A percentile compares a stretch with the other conserved stretches of the same genome.
These are phyloP conservation scores for Monosporascus sp. DNA, from an alignment of 2,329 filamentous ascomycete species.

Conservation along the genomic window DNA sequence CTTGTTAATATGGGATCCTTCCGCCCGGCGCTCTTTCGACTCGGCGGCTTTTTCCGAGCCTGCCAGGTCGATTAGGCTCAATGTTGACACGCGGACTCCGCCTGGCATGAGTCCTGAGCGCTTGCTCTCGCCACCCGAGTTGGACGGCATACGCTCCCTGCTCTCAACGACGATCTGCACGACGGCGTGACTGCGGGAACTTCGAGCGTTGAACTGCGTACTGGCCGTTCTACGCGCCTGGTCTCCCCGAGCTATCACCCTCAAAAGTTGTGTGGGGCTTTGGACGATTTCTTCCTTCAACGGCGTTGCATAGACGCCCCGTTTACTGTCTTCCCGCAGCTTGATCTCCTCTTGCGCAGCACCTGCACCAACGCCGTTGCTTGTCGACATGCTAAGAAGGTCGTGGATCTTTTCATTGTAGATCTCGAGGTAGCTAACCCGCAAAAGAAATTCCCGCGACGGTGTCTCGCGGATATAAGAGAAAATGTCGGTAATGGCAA, in stretches of 20 bases:
- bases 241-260: slow-evolving; percentile 92
- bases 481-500: slow-evolving; percentile 98
- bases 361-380: slow-evolving; percentile 46
- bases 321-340: slow-evolving; percentile 89
- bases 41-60: slow-evolving; percentile 96
- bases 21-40: slow-evolving; percentile 85
- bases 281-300: slow-evolving; percentile 98
- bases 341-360: slow-evolving; percentile 86
- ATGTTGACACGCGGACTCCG: slow-evolving; percentile 88
- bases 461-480: slow-evolving; percentile 98
- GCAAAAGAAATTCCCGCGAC: slow-evolving; percentile 84
- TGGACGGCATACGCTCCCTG: slow-evolving; percentile 70
- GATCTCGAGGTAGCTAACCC: slow-evolving; percentile 97
- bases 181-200: slow-evolving; percentile 95
- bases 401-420: slow-evolving; percentile 99
- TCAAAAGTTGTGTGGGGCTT: slow-evolving; percentile 87
- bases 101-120: slow-evolving; percentile 69
- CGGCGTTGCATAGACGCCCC: slow-evolving; percentile 92
- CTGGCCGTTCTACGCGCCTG: slow-evolving; percentile 84
- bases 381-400: slow-evolving; percentile 69
- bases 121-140: slow-evolving; percentile 50
- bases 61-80: slow-evolving; percentile 93
- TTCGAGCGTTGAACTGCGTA: slow-evolving; percentile 94
- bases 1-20: slow-evolving; percentile 98
- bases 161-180: slow-evolving; percentile 99